Evolutionary conservation across 768 basidiomycete species (phyloP).

Genomic region (Flagelloscypha sp.): DNA sequence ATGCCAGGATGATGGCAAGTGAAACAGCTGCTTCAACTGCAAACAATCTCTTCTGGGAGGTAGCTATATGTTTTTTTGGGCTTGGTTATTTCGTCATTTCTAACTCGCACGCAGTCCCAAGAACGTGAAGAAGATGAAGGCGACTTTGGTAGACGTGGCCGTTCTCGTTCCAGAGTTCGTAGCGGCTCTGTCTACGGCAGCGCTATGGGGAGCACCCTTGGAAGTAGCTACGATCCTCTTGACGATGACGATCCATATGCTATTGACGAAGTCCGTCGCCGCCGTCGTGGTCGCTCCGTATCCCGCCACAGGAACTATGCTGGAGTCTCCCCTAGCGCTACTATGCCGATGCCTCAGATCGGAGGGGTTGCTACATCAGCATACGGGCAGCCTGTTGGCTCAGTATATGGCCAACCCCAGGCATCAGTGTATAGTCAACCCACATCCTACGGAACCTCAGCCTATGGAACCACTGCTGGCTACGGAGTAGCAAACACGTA

Average conservation of each 20-base stretch:
- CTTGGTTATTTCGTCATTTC: not conserved
- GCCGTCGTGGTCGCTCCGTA: constrained; percentile 26
- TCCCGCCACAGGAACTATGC: constrained; percentile 29
- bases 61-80: constrained; percentile 16
- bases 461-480: constrained; percentile 1
- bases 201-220: too few species aligned
- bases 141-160: constrained; percentile 18
- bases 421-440: not conserved
- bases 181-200: constrained; percentile 15
- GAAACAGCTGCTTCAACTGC: constrained; percentile 67
- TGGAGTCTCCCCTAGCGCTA: constrained; percentile 3
- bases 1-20: constrained; percentile 41
- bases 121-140: constrained; percentile 27
- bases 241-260: constrained; percentile 31
- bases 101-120: constrained; percentile 19
- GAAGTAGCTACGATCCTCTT: too few species aligned
- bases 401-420: constrained; percentile 5
- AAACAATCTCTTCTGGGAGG: constrained; percentile 48
- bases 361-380: constrained; percentile 12
- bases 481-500: constrained; percentile 16
- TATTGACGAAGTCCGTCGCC: constrained; percentile 12
- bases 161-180: constrained; percentile 15
- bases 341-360: not conserved
- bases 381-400: constrained; percentile 12
- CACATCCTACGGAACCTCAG: not conserved